Conservation (phyloP, 768 basidiomycete genomes). For the Trametes maxima region DNA sequence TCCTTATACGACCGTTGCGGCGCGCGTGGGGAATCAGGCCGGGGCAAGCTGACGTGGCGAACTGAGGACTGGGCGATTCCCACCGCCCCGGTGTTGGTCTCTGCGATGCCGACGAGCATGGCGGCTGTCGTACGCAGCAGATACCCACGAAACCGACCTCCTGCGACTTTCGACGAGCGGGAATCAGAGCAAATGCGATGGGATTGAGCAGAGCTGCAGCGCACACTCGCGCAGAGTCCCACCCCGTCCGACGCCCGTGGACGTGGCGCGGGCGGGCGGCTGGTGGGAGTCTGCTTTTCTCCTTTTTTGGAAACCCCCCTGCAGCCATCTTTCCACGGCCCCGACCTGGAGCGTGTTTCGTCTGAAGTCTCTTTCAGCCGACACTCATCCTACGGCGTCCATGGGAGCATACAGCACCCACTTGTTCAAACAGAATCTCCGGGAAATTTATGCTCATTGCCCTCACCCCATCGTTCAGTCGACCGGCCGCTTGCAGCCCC, state of each 20-base stretch:
- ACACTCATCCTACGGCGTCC: not conserved
- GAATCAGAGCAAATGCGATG: constrained; percentile 10
- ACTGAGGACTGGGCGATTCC: constrained; percentile 21
- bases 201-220: constrained; percentile 3
- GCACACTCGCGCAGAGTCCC: not conserved
- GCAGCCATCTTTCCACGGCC: not conserved
- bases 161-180: constrained; percentile 15
- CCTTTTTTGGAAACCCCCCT: not conserved
- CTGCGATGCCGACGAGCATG: constrained; percentile 22
- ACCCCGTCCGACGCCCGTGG: constrained; percentile 14
- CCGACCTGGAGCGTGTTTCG: not conserved
- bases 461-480: not conserved
- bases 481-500: not conserved
- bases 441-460: not conserved
- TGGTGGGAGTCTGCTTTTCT: not conserved
- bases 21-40: constrained; percentile 21
- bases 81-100: constrained; percentile 27
- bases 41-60: constrained; percentile 32
- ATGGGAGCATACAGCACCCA: not conserved
- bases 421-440: not conserved
- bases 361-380: not conserved
- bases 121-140: constrained; percentile 9
- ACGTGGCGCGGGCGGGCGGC: constrained; percentile 7
- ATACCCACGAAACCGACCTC: constrained; percentile 20
- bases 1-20: constrained; percentile 24